A percentile compares a stretch with the other conserved stretches of the same genome.
phyloP scores from a whole-genome alignment of 2,329 filamentous ascomycete species.

The Allantophomopsis lycopodina region DNA sequence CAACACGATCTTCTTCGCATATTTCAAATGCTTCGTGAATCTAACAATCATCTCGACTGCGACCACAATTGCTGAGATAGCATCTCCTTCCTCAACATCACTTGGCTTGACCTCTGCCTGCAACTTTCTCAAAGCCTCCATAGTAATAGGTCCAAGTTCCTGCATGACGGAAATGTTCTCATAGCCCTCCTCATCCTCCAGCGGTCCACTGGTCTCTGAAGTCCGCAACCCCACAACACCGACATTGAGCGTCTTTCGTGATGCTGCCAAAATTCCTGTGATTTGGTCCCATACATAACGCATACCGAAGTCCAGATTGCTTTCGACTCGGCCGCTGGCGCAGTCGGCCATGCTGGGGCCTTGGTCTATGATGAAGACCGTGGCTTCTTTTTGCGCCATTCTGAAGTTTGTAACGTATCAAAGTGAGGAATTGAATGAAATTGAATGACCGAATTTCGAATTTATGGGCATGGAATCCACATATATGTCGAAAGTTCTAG shows the following conservation, averaged over 20 bases:
- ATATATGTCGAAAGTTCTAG: neutral
- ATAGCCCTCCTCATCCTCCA: conserved; percentile 60
- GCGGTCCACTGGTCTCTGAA: conserved; percentile 57
- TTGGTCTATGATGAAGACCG: conserved; percentile 82
- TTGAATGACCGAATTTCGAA: neutral
- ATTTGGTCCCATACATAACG: conserved; percentile 93
- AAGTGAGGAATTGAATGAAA: neutral
- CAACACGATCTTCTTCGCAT: conserved; percentile 66
- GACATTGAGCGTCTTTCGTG: conserved; percentile 58
- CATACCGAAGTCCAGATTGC: conserved; percentile 81
- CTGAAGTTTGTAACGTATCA: conserved; percentile 9
- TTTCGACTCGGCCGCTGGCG: conserved; percentile 56
- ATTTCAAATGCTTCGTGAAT: conserved; percentile 73
- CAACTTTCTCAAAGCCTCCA: conserved; percentile 57
- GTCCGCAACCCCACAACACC: conserved; percentile 79
- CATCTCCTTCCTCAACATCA: conserved; percentile 58
- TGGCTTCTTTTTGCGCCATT: conserved; percentile 91
- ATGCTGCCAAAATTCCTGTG: conserved; percentile 51
- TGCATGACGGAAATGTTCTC: conserved; percentile 73
- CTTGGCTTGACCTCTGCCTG: conserved; percentile 53
- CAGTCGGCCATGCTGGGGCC: conserved; percentile 70
- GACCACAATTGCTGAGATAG: conserved; percentile 75
- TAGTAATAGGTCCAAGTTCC: conserved; percentile 41
- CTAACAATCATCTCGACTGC: conserved; percentile 75
- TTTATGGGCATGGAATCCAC: no score